phyloP scores from a whole-genome alignment of 2,329 filamentous ascomycete species.

The Xylariaceae sp. region DNA sequence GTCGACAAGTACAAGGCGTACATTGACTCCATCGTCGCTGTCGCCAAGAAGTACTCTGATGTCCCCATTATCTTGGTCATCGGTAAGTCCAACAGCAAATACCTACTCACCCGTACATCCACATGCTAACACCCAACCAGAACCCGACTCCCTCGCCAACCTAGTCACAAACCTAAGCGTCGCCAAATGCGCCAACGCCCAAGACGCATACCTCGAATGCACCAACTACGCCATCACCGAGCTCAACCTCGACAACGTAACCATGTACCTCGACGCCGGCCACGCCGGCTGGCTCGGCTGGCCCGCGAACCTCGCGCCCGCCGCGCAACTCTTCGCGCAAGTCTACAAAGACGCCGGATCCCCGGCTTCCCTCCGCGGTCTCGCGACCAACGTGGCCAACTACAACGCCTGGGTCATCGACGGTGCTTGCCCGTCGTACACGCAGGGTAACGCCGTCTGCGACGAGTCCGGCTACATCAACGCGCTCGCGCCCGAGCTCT shows the following conservation, averaged over 20 bases:
- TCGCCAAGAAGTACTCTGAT: slow-evolving; percentile 41
- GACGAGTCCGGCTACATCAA: slow-evolving; percentile 53
- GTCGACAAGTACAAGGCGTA: slow-evolving; percentile 51
- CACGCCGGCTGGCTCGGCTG: slow-evolving; percentile 57
- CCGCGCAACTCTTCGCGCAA: slow-evolving; percentile 42
- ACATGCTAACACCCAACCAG: slow-evolving; percentile 31
- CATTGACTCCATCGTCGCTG: slow-evolving; percentile 44
- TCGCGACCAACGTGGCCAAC: slow-evolving; percentile 56
- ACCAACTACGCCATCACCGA: slow-evolving; percentile 47
- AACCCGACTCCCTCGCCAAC: slow-evolving; percentile 56
- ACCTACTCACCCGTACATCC: slow-evolving; percentile 1
- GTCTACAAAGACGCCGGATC: slow-evolving; percentile 47
- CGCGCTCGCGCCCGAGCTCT: slow-evolving; percentile 61
- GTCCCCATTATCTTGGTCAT: slow-evolving; percentile 42
- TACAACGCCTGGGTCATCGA: slow-evolving; percentile 47
- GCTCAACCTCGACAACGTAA: slow-evolving; percentile 51
- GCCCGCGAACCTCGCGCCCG: slow-evolving; percentile 47
- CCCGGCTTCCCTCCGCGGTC: slow-evolving; percentile 47
- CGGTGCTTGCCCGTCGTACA: slow-evolving; percentile 38
- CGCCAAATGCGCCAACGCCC: slow-evolving; percentile 44
- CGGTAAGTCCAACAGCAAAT: slow-evolving; percentile 29
- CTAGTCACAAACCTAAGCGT: slow-evolving; percentile 51
- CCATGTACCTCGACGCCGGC: slow-evolving; percentile 54
- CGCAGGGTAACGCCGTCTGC: slow-evolving; percentile 42
- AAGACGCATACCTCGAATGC: slow-evolving; percentile 45